phyloP scores from a whole-genome alignment of 495 filamentous ascomycete species.

The Aspergillus heteromorphus region DNA sequence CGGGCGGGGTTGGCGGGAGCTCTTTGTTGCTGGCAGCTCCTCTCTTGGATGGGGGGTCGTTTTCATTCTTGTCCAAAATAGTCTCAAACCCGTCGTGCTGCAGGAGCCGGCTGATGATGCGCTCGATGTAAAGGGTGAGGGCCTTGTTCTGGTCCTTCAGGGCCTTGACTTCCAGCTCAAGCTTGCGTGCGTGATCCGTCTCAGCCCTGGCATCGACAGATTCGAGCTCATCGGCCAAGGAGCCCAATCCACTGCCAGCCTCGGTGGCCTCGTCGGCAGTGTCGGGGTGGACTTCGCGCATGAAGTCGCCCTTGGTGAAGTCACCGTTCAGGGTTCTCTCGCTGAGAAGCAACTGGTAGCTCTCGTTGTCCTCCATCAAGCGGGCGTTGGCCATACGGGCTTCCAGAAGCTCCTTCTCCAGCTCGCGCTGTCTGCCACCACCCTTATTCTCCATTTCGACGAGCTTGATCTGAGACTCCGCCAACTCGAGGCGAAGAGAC shows the following conservation, averaged over 20 bases:
- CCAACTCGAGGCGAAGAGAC: constrained; percentile 81
- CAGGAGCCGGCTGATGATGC: constrained; percentile 90
- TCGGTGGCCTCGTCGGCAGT: constrained; percentile 23
- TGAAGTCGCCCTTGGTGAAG: constrained; percentile 79
- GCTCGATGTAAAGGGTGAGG: constrained; percentile 93
- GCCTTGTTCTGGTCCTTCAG: constrained; percentile 95
- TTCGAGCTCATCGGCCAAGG: constrained; percentile 87
- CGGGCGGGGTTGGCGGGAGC: constrained; percentile 70
- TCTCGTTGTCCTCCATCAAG: constrained; percentile 97
- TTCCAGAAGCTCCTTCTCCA: constrained; percentile 84
- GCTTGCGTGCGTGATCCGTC: constrained; percentile 54
- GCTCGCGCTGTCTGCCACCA: constrained; percentile 73
- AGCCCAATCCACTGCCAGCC: constrained; percentile 41
- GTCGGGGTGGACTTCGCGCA: constrained; percentile 47
- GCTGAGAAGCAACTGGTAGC: constrained; percentile 87
- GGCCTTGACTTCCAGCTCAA: constrained; percentile 74
- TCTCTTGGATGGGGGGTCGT: constrained; percentile 33
- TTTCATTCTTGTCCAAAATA: constrained; percentile 67
- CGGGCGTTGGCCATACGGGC: constrained; percentile 90
- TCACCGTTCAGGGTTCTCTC: constrained; percentile 94
- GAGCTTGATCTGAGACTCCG: constrained; percentile 91
- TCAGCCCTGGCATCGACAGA: constrained; percentile 53
- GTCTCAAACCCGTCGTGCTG: constrained; percentile 92
- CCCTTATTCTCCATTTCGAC: constrained; percentile 92
- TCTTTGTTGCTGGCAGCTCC: constrained; percentile 62